phyloP scores from a whole-genome alignment of 2,329 filamentous ascomycete genomes.

The Aureobasidium subglaciale region DNA sequence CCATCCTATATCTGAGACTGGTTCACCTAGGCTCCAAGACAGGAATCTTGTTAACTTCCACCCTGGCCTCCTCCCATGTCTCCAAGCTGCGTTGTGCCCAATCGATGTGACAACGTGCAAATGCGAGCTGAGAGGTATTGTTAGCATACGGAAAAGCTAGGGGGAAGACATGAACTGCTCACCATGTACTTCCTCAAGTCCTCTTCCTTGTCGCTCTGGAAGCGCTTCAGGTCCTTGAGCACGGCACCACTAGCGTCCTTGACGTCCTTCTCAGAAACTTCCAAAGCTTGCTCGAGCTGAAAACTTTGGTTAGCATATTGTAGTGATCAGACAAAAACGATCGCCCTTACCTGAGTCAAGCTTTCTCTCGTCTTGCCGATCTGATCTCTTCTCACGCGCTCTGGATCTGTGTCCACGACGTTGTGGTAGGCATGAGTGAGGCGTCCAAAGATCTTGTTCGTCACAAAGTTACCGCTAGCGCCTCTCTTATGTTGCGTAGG shows the following conservation, averaged over 20 bases:
- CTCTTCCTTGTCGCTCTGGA: conserved; percentile 92
- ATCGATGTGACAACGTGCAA: conserved; percentile 86
- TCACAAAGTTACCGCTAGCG: conserved; percentile 75
- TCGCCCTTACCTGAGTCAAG: conserved; percentile 50
- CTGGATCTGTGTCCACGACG: conserved; percentile 91
- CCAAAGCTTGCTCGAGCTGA: conserved; percentile 83
- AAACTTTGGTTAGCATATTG: conserved; percentile 15
- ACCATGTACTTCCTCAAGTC: conserved; percentile 95
- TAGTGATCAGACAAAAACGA: not conserved
- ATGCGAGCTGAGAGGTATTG: conserved; percentile 59
- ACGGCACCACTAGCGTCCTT: conserved; percentile 87
- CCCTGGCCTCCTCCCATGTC: conserved; percentile 84
- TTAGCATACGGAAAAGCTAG: not conserved
- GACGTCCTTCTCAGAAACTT: conserved; percentile 83
- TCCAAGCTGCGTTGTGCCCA: conserved; percentile 90
- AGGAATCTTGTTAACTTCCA: conserved; percentile 76
- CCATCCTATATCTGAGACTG: too few relatives aligned
- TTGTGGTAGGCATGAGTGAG: conserved; percentile 94
- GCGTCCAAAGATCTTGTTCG: conserved; percentile 86
- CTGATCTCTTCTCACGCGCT: conserved; percentile 81
- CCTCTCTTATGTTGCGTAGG: conserved; percentile 62
- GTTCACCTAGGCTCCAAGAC: conserved; percentile 3
- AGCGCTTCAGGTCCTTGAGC: conserved; percentile 80
- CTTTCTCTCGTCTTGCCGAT: conserved; percentile 94
- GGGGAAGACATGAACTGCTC: conserved; percentile 31